Base-by-base conservation (phyloP, 2,329 filamentous ascomycete species). In the Beauveria australis region DNA sequence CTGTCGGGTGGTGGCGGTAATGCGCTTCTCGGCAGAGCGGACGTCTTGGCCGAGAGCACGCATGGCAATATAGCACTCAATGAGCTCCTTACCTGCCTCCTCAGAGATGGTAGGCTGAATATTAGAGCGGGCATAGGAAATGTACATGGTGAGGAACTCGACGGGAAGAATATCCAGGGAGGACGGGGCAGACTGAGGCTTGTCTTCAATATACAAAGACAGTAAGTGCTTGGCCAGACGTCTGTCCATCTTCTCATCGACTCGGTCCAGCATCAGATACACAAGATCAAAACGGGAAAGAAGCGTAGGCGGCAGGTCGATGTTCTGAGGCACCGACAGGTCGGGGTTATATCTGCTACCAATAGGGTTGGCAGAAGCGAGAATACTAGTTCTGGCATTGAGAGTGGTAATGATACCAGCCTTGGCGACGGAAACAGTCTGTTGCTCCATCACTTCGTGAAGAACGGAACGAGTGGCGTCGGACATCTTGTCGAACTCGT, bases 291-390 rank as follows among this genome's bases (percentile, higher is more conserved):
- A 99, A 80, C 94, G 89, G 5, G 92, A 97, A 57, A 99, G 83
- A 7, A 99, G 81, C 0, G 94, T 99, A 0, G 94, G 94, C 0
- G 94, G 94, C 9, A 99, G 84, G 70, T 99, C 94, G 68, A 99
- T 99, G 74, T 99, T 99, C 69, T 97, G 92, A 3, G 94, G 94
- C 16, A 99, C 94, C 0, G 94, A 92, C 26, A 99, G 78, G 69
- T 96, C 93, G 3, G 91, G 89, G 74, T 99, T 97, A 78, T 99
- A 99, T 71, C 95, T 92, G 76, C 91, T 96, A 68, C 94, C 94
- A 66, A 99, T 97, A 1, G 94, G 94, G 72, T 99, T 99, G 74
- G 94, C 94, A 12, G 93, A 97, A 18, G 94, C 94, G 33, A 99
- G 84, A 70, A 99, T 97, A 65, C 90, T 95, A 1, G 94, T 97